Base-by-base conservation (phyloP, 768 basidiomycete species). In the Suillus bovinus region DNA sequence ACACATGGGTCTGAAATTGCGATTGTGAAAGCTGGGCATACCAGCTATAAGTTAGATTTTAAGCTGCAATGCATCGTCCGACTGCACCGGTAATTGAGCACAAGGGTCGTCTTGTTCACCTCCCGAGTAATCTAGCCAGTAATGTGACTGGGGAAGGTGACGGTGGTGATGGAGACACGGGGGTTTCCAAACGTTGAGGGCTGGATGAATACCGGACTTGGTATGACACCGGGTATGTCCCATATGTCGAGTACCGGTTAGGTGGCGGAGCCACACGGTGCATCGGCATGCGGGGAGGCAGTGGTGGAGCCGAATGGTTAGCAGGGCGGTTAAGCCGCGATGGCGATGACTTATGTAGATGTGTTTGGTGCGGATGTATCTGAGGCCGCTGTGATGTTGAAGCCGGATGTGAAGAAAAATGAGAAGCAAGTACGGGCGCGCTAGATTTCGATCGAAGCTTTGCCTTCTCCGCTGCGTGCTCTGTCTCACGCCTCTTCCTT, bases 391-490 rank as follows among this genome's bases (percentile, higher is more conserved):
- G 31, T 3, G 69, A 63, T 39, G 68, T 59, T 5, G 70, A 58
- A 46, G 67, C 58, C 58, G 61, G 50, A 9, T 61, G 67, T 63
- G 63, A 71, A 33, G n/a, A 68, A 46, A 58, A 11, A 20, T 20
- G 14, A 1, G 46, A n/a, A 13, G 61, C 29, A 38, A 62, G 61
- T 31, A 11, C 52, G 5, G 65, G 62, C 17, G 54, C 44, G 50
- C 59, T 62, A 3, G 24, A 57, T 46, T 55, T 63, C 2, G 62
- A 56, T 16, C 55, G 13, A 22, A 64, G 29, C 73, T 39, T 56
- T 39, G 79, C 79, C 73, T 77, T 82, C 74, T 74, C 60, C 54
- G 80, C 80, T 72, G 76, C 80, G 77, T 72, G 69, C 60, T 72
- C 73, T 60, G 70, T 71, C 59, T 72, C 74, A 38, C 70, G 68